phyloP scores from a whole-genome alignment of 768 basidiomycete genomes.

The Brasilioporus rufonigricans region DNA sequence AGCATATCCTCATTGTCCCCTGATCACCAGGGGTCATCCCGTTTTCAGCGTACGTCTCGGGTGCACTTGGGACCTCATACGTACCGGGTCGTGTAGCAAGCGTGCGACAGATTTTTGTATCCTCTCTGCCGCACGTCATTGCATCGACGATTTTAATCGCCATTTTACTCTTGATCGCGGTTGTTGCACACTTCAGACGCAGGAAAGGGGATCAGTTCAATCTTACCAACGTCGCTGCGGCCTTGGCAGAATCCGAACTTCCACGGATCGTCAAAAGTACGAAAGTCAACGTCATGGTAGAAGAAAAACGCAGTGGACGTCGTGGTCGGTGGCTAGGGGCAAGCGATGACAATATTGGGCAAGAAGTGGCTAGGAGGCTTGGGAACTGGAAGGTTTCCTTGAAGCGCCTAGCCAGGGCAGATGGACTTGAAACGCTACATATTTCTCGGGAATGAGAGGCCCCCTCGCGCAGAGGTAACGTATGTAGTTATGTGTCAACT shows the following conservation, averaged over 20 bases:
- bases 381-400: slow-evolving; percentile 8
- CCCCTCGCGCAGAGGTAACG: too few species aligned
- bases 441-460: neutral
- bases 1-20: neutral
- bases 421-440: slow-evolving; percentile 4
- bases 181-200: slow-evolving; percentile 5
- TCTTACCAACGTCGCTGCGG: slow-evolving; percentile 12
- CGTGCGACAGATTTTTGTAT: slow-evolving; percentile 11
- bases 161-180: slow-evolving; percentile 3
- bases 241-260: slow-evolving; percentile 8
- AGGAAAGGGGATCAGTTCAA: slow-evolving; percentile 12
- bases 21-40: too few species aligned
- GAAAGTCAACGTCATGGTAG: neutral
- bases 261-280: slow-evolving; percentile 1
- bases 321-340: neutral
- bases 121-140: slow-evolving; percentile 12
- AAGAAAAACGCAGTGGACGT: neutral
- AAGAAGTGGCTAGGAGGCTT: slow-evolving; percentile 3
- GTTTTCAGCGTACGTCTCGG: slow-evolving; percentile 11
- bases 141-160: slow-evolving; percentile 1
- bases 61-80: slow-evolving; percentile 10
- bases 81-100: slow-evolving; percentile 16
- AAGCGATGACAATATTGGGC: slow-evolving; percentile 1
- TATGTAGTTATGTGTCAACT: too few species aligned
- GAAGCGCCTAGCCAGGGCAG: neutral